phyloP scores from a whole-genome alignment of 805 yeast species.

The Ogataea dorogensis region DNA sequence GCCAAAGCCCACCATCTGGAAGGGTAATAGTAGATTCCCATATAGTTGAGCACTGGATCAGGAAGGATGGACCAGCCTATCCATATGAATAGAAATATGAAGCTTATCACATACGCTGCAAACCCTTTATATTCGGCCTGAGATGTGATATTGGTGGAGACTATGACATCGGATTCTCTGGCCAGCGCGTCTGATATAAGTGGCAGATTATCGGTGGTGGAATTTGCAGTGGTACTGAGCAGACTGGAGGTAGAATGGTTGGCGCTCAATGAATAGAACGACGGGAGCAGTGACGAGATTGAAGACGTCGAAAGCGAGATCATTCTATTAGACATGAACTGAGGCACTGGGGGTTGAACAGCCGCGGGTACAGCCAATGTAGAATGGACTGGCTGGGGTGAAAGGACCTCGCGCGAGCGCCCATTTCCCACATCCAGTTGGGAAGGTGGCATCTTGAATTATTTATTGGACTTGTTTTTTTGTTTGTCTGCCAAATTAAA shows the following conservation, averaged over 20 bases:
- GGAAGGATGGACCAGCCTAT: constrained; percentile 78
- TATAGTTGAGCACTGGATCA: constrained; percentile 44
- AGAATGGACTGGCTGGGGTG: constrained; percentile 9
- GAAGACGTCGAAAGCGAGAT: constrained; percentile 34
- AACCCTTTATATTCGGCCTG: constrained; percentile 86
- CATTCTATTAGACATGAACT: constrained; percentile 26
- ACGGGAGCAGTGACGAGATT: constrained; percentile 31
- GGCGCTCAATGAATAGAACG: constrained; percentile 27
- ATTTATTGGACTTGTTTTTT: neutral
- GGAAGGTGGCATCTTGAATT: constrained; percentile 4
- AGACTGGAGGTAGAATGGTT: constrained; percentile 26
- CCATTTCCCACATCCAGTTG: constrained; percentile 6
- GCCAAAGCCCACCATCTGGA: constrained; percentile 90
- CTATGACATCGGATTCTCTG: constrained; percentile 63
- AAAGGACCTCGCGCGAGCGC: constrained; percentile 5
- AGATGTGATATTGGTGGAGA: constrained; percentile 51
- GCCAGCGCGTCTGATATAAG: constrained; percentile 53
- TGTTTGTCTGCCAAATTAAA: constrained; percentile 5
- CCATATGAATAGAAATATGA: constrained; percentile 55
- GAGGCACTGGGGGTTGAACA: constrained; percentile 9
- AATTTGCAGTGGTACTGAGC: constrained; percentile 15
- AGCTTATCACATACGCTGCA: constrained; percentile 69
- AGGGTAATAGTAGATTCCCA: constrained; percentile 73
- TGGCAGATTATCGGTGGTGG: constrained; percentile 14
- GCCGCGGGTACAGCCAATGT: constrained; percentile 5